phyloP scores from a whole-genome alignment of 2,329 filamentous ascomycete genomes.

The Colletotrichum lentis region DNA sequence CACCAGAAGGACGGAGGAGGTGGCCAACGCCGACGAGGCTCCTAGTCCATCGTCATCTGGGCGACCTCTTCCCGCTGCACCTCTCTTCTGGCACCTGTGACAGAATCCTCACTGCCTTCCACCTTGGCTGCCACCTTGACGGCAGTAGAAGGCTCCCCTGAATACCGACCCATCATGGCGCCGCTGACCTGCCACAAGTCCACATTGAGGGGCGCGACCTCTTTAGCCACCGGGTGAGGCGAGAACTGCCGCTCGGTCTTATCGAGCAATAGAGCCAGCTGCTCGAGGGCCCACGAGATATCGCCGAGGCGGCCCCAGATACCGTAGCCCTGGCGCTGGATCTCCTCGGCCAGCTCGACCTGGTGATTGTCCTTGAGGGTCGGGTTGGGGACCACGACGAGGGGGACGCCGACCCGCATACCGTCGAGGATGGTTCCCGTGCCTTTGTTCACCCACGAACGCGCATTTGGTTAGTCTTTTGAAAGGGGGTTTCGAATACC shows the following conservation, averaged over 20 bases:
- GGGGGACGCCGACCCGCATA: conserved; percentile 73
- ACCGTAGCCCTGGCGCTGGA: conserved; percentile 78
- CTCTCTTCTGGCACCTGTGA: conserved; percentile 37
- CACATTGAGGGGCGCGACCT: conserved; percentile 5
- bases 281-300: conserved; percentile 35
- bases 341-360: conserved; percentile 80
- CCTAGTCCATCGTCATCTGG: conserved; percentile 53
- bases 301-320: conserved; percentile 50
- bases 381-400: conserved; percentile 91
- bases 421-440: conserved; percentile 90
- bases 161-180: conserved; percentile 34
- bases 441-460: conserved; percentile 58
- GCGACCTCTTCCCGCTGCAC: conserved; percentile 49
- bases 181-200: conserved; percentile 36
- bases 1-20: not conserved
- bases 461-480: no score
- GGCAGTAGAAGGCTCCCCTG: not conserved
- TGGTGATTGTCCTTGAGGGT: conserved; percentile 90
- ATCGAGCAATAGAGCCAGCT: conserved; percentile 31
- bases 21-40: conserved; percentile 2
- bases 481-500: no score
- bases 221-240: conserved; percentile 23
- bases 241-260: conserved; percentile 33
- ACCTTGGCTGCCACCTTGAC: not conserved
- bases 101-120: not conserved